Conservation (phyloP, 2,329 filamentous ascomycete genomes). For the Phoma sp. region DNA sequence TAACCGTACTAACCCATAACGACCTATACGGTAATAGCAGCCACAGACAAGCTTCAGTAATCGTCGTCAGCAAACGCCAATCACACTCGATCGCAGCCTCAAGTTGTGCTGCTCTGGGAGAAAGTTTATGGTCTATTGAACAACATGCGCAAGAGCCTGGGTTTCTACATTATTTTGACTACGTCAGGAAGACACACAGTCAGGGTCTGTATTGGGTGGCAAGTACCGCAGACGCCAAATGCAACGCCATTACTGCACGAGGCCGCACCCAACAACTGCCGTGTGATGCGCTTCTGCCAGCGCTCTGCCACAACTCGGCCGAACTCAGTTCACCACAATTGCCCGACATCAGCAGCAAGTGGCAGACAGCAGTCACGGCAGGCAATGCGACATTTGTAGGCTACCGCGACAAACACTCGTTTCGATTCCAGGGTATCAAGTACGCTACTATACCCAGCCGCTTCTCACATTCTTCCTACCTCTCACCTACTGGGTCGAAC, state of each 20-base stretch:
- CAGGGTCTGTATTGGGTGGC: constrained; percentile 29
- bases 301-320: constrained; percentile 36
- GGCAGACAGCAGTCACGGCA: constrained; percentile 27
- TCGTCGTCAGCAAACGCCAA: constrained; percentile 25
- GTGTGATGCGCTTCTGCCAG: constrained; percentile 31
- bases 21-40: constrained; percentile 36
- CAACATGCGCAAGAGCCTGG: constrained; percentile 16
- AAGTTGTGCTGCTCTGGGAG: constrained; percentile 31
- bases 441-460: constrained; percentile 56
- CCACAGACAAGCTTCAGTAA: constrained; percentile 25
- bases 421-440: constrained; percentile 60
- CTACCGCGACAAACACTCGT: constrained; percentile 56
- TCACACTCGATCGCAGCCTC: constrained; percentile 16
- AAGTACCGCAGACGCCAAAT: constrained; percentile 18
- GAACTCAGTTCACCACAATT: constrained; percentile 5
- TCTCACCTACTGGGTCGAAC: constrained; percentile 38
- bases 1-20: constrained; percentile 41
- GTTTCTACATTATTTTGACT: constrained; percentile 31
- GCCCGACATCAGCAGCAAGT: constrained; percentile 3
- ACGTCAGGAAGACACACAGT: constrained; percentile 21
- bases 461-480: constrained; percentile 56
- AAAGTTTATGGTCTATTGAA: constrained; percentile 28
- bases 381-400: constrained; percentile 38
- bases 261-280: constrained; percentile 23
- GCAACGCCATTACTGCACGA: constrained; percentile 29